Evolutionary conservation across 192 early-diverging fungal genomes (phyloP), one percentile per base, ranked within the genome.

Genomic region (Lunasporangiospora selenospora): DNA sequence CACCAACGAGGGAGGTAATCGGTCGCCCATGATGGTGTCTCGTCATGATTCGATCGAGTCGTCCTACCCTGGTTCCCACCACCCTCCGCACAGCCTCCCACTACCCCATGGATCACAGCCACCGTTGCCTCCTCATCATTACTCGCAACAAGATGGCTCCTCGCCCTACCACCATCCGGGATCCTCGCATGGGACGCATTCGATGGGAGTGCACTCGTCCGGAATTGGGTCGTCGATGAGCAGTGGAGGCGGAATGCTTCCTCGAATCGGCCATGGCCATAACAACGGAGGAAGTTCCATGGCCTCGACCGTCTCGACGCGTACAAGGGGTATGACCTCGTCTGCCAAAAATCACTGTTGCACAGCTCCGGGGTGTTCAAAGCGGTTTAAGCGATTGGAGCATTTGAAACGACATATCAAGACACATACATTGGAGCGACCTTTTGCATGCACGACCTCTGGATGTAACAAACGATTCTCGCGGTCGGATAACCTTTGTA

Each of bases 381-480:
- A 73, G n/a, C 50, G 69, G 30, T 73, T 73, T 37, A 73, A 73
- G 53, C 51, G 90, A 29, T 87, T 88, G 41, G 90, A 92, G 58
- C 92, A 94, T 69, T 70, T 94, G 26, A 92, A 89, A 32, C 86
- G 91, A n/a, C 92, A 94, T 67, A 83, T 88, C 79, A 83, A 90
- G 58, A 88, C 86, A 0, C 91, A 92, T 76, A 88, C 91, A 23
- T 85, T 89, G 16, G 88, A 89, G 51, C 77, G 87, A 55, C 88
- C 89, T 33, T 86, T 89, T 75, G 67, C 75, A 21, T 92, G 90
- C 73, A 69, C 75, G 58, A 82, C 79, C 49, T 75, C 81, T 31
- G 87, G 86, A 23, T 94, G 92, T 64, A 88, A 86, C 57, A 92
- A 92, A 76, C 80, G 79, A 6, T 94, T 94, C 76, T 89, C 86